Conservation (phyloP, 1,284 basidiomycete genomes). For the Apiotrichum sp. region DNA sequence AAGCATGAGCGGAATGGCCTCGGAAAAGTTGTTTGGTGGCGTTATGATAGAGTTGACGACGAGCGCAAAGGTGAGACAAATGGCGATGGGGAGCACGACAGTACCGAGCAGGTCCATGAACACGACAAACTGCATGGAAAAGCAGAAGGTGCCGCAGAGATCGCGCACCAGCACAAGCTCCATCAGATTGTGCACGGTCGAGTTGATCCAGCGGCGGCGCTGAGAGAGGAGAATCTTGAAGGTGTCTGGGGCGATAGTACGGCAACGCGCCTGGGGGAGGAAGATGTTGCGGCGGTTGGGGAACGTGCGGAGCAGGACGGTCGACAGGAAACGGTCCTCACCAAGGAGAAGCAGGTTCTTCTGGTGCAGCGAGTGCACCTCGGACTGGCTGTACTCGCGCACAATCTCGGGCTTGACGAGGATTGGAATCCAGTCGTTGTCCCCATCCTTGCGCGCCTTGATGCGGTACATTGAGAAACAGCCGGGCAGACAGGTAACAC, state of each 20-base stretch:
- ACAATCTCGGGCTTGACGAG: conserved; percentile 97
- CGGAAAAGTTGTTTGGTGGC: conserved; percentile 78
- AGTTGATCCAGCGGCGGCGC: conserved; percentile 98
- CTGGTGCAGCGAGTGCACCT: conserved; percentile 91
- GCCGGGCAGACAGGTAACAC: conserved; percentile 97
- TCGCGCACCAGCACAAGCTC: conserved; percentile 95
- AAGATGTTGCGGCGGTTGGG: conserved; percentile 99
- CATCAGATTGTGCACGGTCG: conserved; percentile 98
- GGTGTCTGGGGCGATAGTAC: conserved; percentile 93
- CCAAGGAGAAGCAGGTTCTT: conserved; percentile 95
- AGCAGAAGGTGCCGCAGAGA: conserved; percentile 91
- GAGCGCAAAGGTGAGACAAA: conserved; percentile 81
- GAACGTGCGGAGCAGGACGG: conserved; percentile 89
- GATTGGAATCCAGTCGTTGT: conserved; percentile 96
- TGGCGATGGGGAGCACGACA: conserved; percentile 89
- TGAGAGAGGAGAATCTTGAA: conserved; percentile 91
- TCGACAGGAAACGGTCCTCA: conserved; percentile 97
- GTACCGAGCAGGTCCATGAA: conserved; percentile 98
- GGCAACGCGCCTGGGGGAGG: conserved; percentile 88
- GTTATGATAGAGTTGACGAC: conserved; percentile 72
- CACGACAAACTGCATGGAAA: conserved; percentile 96
- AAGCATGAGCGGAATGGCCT: conserved; percentile 90
- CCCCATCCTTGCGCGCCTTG: conserved; percentile 79
- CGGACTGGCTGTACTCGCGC: conserved; percentile 90
- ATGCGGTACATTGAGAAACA: conserved; percentile 99